Conservation (phyloP, 2,329 filamentous ascomycete genomes). For the Helicocarpus griseus region DNA sequence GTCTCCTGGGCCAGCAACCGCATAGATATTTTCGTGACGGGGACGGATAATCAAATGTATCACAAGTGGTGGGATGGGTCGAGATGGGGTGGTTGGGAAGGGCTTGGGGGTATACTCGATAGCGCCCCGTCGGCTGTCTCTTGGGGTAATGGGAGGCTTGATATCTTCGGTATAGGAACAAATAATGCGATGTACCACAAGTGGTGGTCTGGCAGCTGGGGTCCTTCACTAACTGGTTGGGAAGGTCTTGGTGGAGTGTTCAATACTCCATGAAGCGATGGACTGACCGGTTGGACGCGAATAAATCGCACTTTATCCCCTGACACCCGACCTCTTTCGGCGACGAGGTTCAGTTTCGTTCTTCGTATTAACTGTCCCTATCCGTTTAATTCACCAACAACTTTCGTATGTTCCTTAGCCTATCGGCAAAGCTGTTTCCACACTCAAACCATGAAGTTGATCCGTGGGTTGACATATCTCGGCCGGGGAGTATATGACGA, state of each 20-base stretch:
- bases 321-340: too few relatives aligned
- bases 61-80: constrained; percentile 14
- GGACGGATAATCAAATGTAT: constrained; percentile 13
- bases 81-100: constrained; percentile 11
- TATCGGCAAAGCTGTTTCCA: too few relatives aligned
- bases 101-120: constrained; percentile 10
- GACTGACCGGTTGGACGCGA: too few relatives aligned
- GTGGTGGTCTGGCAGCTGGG: constrained; percentile 10
- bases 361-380: too few relatives aligned
- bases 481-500: too few relatives aligned
- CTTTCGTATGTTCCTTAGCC: too few relatives aligned
- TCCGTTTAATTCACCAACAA: too few relatives aligned
- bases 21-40: constrained; percentile 15
- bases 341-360: too few relatives aligned
- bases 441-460: too few relatives aligned
- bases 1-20: constrained; percentile 14
- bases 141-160: constrained; percentile 10
- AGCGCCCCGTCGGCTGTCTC: constrained; percentile 10
- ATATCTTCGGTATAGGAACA: constrained; percentile 11
- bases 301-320: too few relatives aligned
- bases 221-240: background rate
- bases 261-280: background rate
- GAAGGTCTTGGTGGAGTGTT: background rate
- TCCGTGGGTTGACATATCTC: too few relatives aligned
- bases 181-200: constrained; percentile 11